Percentiles rank a stretch among this genome's conserved stretches.
Evolutionary conservation across 2,329 filamentous ascomycete genomes (phyloP).

Genomic region (Pseudogymnoascus sp.): DNA sequence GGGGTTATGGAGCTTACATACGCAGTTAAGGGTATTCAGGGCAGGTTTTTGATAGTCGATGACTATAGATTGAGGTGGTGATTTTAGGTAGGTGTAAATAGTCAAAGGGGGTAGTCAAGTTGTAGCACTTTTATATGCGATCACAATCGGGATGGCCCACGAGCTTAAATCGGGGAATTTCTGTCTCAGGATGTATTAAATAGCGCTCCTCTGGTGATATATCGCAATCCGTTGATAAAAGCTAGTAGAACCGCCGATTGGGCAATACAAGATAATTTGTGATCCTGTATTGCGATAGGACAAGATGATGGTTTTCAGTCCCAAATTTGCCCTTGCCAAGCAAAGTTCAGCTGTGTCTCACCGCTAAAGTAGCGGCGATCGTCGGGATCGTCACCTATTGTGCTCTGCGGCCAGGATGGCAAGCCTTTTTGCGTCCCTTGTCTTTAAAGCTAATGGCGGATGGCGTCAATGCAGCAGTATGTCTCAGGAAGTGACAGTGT

Average conservation of each 20-base stretch:
- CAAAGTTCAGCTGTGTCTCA: neutral
- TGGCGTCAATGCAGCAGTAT: neutral
- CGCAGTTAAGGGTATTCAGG: neutral
- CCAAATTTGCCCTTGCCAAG: neutral
- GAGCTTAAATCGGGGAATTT: neutral
- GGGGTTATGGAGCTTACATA: neutral
- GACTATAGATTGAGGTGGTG: neutral
- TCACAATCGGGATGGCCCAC: neutral
- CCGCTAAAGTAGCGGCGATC: neutral
- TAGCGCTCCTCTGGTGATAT: neutral
- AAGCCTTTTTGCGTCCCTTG: neutral
- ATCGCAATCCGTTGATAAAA: neutral
- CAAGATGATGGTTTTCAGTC: neutral
- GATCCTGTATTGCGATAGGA: neutral
- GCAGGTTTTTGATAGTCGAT: neutral
- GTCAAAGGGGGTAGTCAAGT: neutral
- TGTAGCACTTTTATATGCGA: neutral
- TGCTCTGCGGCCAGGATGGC: neutral
- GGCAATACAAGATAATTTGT: neutral
- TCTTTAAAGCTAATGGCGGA: neutral
- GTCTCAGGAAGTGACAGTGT: neutral
- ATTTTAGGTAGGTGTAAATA: neutral
- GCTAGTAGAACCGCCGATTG: neutral
- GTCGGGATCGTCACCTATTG: neutral
- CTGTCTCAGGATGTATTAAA: neutral